Base-by-base conservation (phyloP, 73 alveolate genomes). In the Paramecium octaurelia region DNA sequence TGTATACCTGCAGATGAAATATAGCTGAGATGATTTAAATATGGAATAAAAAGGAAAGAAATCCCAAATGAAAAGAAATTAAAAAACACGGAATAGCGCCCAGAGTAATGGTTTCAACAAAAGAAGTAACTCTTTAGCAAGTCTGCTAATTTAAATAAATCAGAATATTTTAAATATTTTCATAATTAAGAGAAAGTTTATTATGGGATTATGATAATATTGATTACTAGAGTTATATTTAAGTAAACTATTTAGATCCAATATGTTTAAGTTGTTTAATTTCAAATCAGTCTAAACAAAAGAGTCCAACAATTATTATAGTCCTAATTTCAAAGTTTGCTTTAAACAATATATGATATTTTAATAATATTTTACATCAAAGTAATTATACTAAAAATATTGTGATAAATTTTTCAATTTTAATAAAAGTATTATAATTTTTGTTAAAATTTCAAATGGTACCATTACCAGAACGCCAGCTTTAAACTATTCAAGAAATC, bases 401-500 rank as follows among this genome's bases (percentile, higher is more conserved):
- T 54, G 27, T 54, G 69, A 54, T 0, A 18, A 54, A 16, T 48
- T 48, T 14, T 59, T 59, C 77, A 59, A 20, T 27, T 73, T 73
- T 29, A 36, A 73, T 40, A 73, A 73, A 73, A 68, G 35, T 73
- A 36, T 73, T 36, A 4, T 73, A 4, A 73, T n/a, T 1, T 73
- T 73, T 73, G 57, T 34, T 36, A 73, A 7, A 73, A 36, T 36
- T 16, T 29, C 46, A 20, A 34, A 73, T 73, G 87, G n/a, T 68
- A 73, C 87, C 87, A 73, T 18, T 12, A 38, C 87, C 87, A 36
- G 87, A 73, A 38, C 87, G n/a, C 97, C 98, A 31, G 93, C 97
- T 85, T 88, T 69, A 80, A 97, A 97, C 86, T 97, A 93, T 50
- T 59, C 42, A 3, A 96, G 71, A 86, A 97, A 97, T 86, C 98